These are phyloP conservation scores for Cucumis hystrix DNA, from an alignment of 306 rosid genomes.

Conservation along the genomic window DNA sequence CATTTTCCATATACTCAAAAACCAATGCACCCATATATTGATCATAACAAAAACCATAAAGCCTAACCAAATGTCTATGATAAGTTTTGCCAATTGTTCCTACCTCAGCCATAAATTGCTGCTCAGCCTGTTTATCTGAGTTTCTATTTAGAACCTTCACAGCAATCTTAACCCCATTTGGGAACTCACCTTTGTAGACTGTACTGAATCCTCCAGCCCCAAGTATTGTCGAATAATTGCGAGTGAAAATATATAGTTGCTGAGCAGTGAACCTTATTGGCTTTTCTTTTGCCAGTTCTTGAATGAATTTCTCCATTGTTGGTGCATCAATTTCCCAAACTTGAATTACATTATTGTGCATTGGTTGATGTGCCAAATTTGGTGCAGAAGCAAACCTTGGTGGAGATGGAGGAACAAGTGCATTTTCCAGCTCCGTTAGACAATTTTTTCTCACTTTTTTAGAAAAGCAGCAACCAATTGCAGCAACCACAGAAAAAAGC, in stretches of 20 bases:
- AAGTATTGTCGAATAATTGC: neutral
- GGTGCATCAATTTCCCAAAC: constrained; percentile 1
- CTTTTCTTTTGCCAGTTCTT: neutral
- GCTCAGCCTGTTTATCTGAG: constrained; percentile 20
- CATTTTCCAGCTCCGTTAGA: neutral
- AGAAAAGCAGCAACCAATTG: neutral
- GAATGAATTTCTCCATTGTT: neutral
- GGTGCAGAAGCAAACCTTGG: neutral
- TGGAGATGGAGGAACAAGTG: neutral
- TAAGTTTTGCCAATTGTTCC: constrained; percentile 19
- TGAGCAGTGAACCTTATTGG: neutral
- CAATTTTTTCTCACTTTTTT: neutral
- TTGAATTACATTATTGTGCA: neutral
- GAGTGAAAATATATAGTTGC: neutral
- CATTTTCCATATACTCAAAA: constrained; percentile 32
- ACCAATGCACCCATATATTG: constrained; percentile 25
- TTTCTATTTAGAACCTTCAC: constrained; percentile 27
- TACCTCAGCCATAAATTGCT: constrained; percentile 28
- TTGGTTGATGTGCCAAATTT: neutral
- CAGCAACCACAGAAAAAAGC: neutral
- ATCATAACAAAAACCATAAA: constrained; percentile 33
- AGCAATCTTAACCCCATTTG: constrained; percentile 20
- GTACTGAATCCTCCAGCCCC: constrained; percentile 38
- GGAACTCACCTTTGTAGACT: constrained; percentile 23
- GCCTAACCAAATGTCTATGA: constrained; percentile 31